Base-by-base conservation (phyloP, 805 yeast species). In the Kodamaea neixiangensis region DNA sequence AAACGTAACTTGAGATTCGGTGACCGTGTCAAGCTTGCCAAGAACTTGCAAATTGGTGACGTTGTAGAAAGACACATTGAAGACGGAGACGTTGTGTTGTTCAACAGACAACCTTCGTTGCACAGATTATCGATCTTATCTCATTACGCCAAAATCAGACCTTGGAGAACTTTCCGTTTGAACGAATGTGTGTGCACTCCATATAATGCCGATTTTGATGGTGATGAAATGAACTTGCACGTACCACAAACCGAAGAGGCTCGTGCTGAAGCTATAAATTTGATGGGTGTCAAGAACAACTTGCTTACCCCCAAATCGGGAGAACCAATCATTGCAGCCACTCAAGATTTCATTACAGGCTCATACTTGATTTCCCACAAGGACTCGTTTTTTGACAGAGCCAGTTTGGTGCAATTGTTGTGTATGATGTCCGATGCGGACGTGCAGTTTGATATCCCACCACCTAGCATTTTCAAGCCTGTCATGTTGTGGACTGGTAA, bases 181-280 rank as follows among this genome's bases (percentile, higher is more conserved):
- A 94, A 94, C 66, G 98, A 94, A 71, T 94, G 99, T 86, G 99
- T 94, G 7, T 94, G 99, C 75, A 94, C 99, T 0, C 99, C 99
- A 1, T 94, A 94, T 72, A 96, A 96, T 68, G 99, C 99, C 37
- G 99, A 94, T 80, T 94, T 94, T 67, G 99, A 94, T 70, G 99
- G 99, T 72, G 99, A 94, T 72, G 99, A 94, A 70, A 94, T 94
- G 99, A 94, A 94, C 69, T 77, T 94, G 64, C 99, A 94, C 66
- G 99, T 94, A 43, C 99, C 99, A 1, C 99, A 94, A 69, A 94
- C 98, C 1, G 98, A 94, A 71, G 99, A 94, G 70, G 98, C 99
- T 1, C 77, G 99, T 57, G 96, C 98, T 0, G 99, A 94, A 69
- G 99, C 99, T n/a, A 90, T 93, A 70, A 89, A 88, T 63, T 78